Evolutionary conservation across 495 filamentous ascomycete species (phyloP).

Genomic region (Staphylotrichum longicolle): DNA sequence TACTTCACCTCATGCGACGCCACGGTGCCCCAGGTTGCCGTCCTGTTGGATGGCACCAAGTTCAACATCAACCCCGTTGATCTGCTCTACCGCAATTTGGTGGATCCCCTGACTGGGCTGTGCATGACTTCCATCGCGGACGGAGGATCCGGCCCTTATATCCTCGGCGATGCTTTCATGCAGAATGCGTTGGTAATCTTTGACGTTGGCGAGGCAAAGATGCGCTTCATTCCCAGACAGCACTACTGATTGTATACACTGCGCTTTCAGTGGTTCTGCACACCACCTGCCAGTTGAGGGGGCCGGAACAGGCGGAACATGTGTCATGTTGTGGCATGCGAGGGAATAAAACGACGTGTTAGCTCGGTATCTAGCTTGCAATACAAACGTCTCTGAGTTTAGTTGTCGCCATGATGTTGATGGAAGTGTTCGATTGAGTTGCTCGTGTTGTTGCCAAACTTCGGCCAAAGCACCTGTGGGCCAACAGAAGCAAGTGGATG

Average conservation of each 20-base stretch:
- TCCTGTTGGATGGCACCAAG: slow-evolving; percentile 48
- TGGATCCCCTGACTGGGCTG: slow-evolving; percentile 39
- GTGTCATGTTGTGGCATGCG: neutral
- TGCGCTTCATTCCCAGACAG: slow-evolving; percentile 46
- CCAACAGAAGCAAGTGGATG: no score
- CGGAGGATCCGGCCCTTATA: slow-evolving; percentile 45
- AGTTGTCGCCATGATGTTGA: no score
- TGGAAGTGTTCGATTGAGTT: no score
- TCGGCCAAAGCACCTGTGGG: no score
- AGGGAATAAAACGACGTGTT: neutral
- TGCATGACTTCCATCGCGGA: slow-evolving; percentile 51
- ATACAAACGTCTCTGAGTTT: neutral
- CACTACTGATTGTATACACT: slow-evolving; percentile 27
- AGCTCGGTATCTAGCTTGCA: neutral
- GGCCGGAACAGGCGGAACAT: neutral
- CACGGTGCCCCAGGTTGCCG: slow-evolving; percentile 50
- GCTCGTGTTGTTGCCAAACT: no score
- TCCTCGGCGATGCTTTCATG: slow-evolving; percentile 63
- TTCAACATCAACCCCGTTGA: slow-evolving; percentile 57
- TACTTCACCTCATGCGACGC: slow-evolving; percentile 59
- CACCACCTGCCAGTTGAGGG: neutral
- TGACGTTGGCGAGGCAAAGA: slow-evolving; percentile 56
- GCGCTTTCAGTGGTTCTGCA: neutral
- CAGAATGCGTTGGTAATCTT: slow-evolving; percentile 63
- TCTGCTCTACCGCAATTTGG: slow-evolving; percentile 47